Evolutionary conservation across 2,329 filamentous ascomycete species (phyloP).

Genomic region (Alternaria ethzedia): DNA sequence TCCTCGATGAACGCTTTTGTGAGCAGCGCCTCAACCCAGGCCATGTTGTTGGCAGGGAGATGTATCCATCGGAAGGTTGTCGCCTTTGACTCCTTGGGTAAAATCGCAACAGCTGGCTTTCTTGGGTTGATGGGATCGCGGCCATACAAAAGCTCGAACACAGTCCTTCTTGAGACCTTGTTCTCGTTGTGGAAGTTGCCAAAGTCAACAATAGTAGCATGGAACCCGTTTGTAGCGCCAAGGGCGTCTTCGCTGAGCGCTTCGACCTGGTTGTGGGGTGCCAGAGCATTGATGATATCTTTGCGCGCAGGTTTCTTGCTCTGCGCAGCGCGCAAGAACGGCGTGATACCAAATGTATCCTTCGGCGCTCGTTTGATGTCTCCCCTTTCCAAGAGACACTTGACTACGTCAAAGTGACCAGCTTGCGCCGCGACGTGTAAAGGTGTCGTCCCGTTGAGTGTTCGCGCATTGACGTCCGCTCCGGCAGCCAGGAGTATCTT

Average conservation of each 20-base stretch:
- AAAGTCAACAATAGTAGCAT: constrained; percentile 50
- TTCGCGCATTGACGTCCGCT: constrained; percentile 42
- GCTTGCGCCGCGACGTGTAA: constrained; percentile 47
- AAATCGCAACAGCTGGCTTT: constrained; percentile 45
- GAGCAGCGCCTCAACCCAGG: constrained; percentile 69
- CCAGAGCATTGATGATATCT: constrained; percentile 51
- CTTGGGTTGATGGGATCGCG: constrained; percentile 40
- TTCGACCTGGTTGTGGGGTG: constrained; percentile 51
- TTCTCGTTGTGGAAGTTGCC: constrained; percentile 47
- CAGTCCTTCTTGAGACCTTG: constrained; percentile 37
- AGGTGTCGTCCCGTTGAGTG: constrained; percentile 46
- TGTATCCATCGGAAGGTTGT: constrained; percentile 56
- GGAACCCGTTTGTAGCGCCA: constrained; percentile 46
- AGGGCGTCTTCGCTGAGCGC: constrained; percentile 42
- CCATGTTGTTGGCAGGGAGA: constrained; percentile 59
- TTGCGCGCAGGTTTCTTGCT: constrained; percentile 40
- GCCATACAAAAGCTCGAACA: constrained; percentile 47
- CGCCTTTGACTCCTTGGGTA: constrained; percentile 50
- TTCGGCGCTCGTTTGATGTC: constrained; percentile 47
- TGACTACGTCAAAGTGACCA: constrained; percentile 46
- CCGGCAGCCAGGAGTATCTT: constrained; percentile 37
- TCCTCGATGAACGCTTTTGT: constrained; percentile 70
- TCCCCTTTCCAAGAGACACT: constrained; percentile 44
- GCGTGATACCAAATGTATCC: constrained; percentile 54
- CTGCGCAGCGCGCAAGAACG: constrained; percentile 52